Evolutionary conservation across 805 yeast genomes (phyloP).

Genomic region (Cyberlindnera mycetangii): DNA sequence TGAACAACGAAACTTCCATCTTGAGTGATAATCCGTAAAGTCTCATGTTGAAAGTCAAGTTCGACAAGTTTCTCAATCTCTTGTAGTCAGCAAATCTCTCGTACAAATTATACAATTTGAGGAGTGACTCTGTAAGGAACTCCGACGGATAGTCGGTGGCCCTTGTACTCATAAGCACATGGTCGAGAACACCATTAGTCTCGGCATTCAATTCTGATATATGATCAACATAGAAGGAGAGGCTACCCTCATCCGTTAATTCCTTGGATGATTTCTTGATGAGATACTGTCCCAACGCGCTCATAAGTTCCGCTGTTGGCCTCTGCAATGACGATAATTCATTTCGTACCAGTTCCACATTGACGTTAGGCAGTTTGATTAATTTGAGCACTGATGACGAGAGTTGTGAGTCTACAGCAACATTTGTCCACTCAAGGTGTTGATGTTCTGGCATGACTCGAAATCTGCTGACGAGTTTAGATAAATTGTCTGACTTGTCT

Average conservation of each 20-base stretch:
- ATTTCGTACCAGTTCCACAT: slow-evolving; percentile 12
- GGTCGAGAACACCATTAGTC: slow-evolving; percentile 4
- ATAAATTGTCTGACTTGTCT: slow-evolving; percentile 13
- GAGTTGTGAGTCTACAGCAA: slow-evolving; percentile 9
- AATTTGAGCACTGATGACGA: slow-evolving; percentile 13
- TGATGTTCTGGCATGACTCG: neutral
- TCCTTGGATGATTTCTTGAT: neutral
- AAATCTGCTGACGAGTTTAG: slow-evolving; percentile 1
- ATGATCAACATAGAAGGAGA: slow-evolving; percentile 8
- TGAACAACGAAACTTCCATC: slow-evolving; percentile 29
- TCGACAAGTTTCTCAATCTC: slow-evolving; percentile 45
- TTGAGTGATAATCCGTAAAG: slow-evolving; percentile 9
- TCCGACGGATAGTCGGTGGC: slow-evolving; percentile 1
- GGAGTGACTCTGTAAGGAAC: slow-evolving; percentile 15
- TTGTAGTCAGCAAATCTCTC: slow-evolving; percentile 30
- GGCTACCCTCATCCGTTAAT: slow-evolving; percentile 1
- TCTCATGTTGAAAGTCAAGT: slow-evolving; percentile 40
- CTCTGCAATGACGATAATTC: slow-evolving; percentile 15
- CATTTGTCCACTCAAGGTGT: slow-evolving; percentile 19
- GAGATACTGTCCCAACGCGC: slow-evolving; percentile 15
- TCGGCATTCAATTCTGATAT: slow-evolving; percentile 1
- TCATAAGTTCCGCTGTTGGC: slow-evolving; percentile 18
- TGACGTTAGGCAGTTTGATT: slow-evolving; percentile 15
- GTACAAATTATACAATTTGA: slow-evolving; percentile 23
- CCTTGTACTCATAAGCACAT: neutral